A percentile compares a stretch with the other conserved stretches of the same genome.
Evolutionary conservation across 2,329 filamentous ascomycete species (phyloP).

Genomic region (Capronia coronata): DNA sequence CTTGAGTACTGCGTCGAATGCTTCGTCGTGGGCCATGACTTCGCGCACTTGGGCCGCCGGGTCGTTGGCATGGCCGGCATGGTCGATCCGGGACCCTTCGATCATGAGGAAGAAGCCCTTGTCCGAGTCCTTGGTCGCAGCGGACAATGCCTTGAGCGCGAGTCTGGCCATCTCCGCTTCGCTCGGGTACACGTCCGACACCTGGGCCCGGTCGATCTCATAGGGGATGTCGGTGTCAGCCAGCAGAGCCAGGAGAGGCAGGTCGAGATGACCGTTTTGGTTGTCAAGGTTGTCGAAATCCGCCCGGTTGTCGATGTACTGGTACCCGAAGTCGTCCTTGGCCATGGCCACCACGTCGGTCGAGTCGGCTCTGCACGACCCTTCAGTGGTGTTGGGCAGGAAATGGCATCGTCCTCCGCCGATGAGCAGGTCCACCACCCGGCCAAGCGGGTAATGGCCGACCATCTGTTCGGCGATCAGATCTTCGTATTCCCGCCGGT

Average conservation of each 20-base stretch:
- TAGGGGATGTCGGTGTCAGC: conserved; percentile 79
- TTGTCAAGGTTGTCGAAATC: conserved; percentile 70
- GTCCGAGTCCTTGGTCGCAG: conserved; percentile 74
- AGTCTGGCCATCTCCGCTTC: conserved; percentile 85
- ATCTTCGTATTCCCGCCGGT: conserved; percentile 73
- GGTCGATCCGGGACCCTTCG: conserved; percentile 91
- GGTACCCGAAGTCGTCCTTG: conserved; percentile 66
- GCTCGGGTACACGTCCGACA: conserved; percentile 75
- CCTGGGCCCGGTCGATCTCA: conserved; percentile 78
- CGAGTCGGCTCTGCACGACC: conserved; percentile 75
- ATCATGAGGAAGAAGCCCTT: conserved; percentile 99
- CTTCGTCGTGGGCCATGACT: conserved; percentile 87
- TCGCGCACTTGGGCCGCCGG: conserved; percentile 81
- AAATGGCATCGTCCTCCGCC: conserved; percentile 93
- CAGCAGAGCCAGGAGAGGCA: conserved; percentile 82
- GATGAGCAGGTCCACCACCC: conserved; percentile 84
- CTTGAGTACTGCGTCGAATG: conserved; percentile 75
- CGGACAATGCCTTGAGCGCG: conserved; percentile 70
- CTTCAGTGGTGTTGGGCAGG: conserved; percentile 69
- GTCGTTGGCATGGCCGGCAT: conserved; percentile 82
- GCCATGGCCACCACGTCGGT: conserved; percentile 70
- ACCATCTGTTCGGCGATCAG: conserved; percentile 88
- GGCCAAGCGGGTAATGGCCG: conserved; percentile 77
- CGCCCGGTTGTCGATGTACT: conserved; percentile 64
- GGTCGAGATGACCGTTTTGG: conserved; percentile 55